Percentiles rank a stretch among this genome's conserved stretches.
These are phyloP conservation scores for Lichtheimia corymbifera DNA, from an alignment of 371 early-diverging fungal genomes.

Conservation along the genomic window DNA sequence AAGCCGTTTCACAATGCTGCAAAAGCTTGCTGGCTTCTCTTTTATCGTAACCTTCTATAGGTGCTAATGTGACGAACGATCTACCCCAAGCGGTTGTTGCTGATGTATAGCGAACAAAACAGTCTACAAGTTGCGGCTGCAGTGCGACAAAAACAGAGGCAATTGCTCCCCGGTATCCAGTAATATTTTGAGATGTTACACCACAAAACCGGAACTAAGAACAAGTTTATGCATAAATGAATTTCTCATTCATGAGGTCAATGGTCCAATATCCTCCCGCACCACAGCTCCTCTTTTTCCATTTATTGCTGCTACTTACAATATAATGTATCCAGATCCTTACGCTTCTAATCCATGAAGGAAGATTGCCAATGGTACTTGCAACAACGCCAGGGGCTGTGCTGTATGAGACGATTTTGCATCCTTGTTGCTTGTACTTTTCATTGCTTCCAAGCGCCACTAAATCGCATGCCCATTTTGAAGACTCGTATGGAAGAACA, in stretches of 20 bases:
- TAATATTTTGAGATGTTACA: slow-evolving; percentile 60
- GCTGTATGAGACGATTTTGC: slow-evolving; percentile 42
- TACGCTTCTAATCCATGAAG: slow-evolving; percentile 39
- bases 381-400: slow-evolving; percentile 78
- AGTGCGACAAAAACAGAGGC: slow-evolving; percentile 55
- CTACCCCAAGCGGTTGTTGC: slow-evolving; percentile 40
- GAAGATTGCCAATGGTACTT: slow-evolving; percentile 59
- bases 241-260: background rate
- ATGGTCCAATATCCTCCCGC: too few species aligned
- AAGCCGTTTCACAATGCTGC: slow-evolving; percentile 31
- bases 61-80: slow-evolving; percentile 36
- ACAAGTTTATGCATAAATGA: background rate
- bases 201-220: slow-evolving; percentile 48
- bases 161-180: slow-evolving; percentile 52
- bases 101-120: slow-evolving; percentile 47
- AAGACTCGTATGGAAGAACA: slow-evolving; percentile 71
- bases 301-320: slow-evolving; percentile 19
- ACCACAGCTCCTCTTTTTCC: background rate
- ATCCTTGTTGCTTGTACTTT: slow-evolving; percentile 29
- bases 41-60: slow-evolving; percentile 28
- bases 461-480: slow-evolving; percentile 74
- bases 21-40: slow-evolving; percentile 26
- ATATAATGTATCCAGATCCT: slow-evolving; percentile 49
- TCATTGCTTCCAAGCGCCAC: slow-evolving; percentile 56
- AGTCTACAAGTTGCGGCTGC: slow-evolving; percentile 40